phyloP scores from a whole-genome alignment of 495 filamentous ascomycete species.

The Chaetomium cochliodes region DNA sequence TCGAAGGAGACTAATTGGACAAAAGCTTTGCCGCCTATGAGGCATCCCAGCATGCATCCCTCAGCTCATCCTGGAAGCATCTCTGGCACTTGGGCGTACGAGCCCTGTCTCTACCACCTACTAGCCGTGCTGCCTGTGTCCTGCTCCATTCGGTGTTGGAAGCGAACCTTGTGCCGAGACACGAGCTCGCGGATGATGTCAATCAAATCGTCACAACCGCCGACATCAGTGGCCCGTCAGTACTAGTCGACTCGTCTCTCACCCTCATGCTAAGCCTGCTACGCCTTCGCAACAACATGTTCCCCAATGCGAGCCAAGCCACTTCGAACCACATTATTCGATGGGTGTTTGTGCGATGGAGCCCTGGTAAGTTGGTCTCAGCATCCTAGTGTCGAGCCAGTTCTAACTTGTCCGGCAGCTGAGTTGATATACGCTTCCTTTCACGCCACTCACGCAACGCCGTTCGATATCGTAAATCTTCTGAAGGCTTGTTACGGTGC shows the following conservation, averaged over 20 bases:
- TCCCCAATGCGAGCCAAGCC: constrained; percentile 61
- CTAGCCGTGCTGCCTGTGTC: constrained; percentile 78
- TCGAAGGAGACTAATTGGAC: constrained; percentile 20
- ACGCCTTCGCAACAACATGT: constrained; percentile 57
- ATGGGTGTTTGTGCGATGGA: constrained; percentile 81
- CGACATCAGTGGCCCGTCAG: constrained; percentile 76
- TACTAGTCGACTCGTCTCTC: constrained; percentile 77
- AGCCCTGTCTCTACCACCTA: constrained; percentile 63
- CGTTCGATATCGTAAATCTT: constrained; percentile 47
- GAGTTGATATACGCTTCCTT: constrained; percentile 42
- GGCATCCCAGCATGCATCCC: constrained; percentile 27
- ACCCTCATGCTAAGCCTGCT: constrained; percentile 66
- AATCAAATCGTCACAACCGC: constrained; percentile 69
- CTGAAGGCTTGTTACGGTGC: constrained; percentile 46
- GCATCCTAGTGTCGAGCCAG: background rate
- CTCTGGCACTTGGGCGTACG: constrained; percentile 73
- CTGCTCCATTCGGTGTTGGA: constrained; percentile 67
- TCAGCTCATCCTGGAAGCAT: constrained; percentile 59
- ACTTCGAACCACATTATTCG: constrained; percentile 67
- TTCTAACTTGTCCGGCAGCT: constrained; percentile 28
- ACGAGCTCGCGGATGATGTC: constrained; percentile 59
- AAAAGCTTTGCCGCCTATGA: constrained; percentile 25
- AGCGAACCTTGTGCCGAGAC: constrained; percentile 60
- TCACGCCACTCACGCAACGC: constrained; percentile 42
- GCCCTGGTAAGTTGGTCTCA: constrained; percentile 53